These are phyloP conservation scores for Solanum pinnatisectum DNA, from an alignment of 257 asterid species.

Conservation along the genomic window DNA sequence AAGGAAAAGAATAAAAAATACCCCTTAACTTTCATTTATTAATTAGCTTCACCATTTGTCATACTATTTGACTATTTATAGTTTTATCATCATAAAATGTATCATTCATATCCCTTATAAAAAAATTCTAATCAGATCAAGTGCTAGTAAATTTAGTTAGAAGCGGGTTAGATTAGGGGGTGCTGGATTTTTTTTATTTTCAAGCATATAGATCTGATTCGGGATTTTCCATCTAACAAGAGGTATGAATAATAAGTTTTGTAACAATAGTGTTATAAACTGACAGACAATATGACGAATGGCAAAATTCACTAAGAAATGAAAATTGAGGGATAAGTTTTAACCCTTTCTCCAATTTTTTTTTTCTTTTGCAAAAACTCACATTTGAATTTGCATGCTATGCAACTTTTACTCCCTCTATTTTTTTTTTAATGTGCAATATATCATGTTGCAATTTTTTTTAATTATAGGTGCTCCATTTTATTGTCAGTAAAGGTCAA, in stretches of 20 bases:
- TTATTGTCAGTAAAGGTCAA: not conserved
- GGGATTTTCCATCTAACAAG: not conserved
- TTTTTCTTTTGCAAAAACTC: not conserved
- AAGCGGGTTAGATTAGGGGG: no score
- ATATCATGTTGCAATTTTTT: not conserved
- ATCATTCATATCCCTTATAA: no score
- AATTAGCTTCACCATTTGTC: not conserved
- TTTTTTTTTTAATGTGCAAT: not conserved
- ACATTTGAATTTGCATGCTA: not conserved
- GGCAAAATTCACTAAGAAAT: not conserved
- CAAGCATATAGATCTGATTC: accelerated
- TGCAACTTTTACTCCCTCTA: not conserved
- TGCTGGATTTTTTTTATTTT: not conserved
- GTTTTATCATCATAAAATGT: not conserved
- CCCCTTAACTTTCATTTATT: no score
- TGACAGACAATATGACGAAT: accelerated
- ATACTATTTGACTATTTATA: no score
- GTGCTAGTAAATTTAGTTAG: no score
- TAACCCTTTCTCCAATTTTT: no score
- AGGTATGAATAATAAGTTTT: no score
- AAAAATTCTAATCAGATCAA: not conserved
- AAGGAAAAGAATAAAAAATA: not conserved
- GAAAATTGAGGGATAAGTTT: no score
- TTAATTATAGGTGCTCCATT: not conserved
- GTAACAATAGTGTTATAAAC: no score